These are phyloP conservation scores for Naegleria lovaniensis DNA, from an alignment of 208 protist genomes.

Conservation along the genomic window DNA sequence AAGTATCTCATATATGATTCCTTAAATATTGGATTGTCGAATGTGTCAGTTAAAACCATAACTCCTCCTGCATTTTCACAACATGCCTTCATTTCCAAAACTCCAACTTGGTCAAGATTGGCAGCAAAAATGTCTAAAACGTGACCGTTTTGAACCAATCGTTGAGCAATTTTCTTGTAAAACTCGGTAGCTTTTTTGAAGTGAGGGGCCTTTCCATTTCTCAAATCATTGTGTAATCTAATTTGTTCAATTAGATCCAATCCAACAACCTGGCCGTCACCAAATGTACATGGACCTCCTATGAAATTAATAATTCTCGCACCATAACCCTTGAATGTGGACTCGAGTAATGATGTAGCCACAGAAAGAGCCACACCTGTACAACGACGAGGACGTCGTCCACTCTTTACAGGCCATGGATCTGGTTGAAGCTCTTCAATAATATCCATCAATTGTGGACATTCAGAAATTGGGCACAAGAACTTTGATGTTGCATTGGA, in stretches of 20 bases:
- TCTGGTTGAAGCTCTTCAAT: slow-evolving; percentile 87
- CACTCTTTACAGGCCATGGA: slow-evolving; percentile 83
- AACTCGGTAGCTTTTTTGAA: slow-evolving; percentile 69
- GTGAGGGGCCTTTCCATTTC: slow-evolving; percentile 62
- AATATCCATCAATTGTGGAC: slow-evolving; percentile 67
- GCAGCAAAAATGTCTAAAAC: slow-evolving; percentile 91
- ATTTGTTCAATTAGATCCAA: slow-evolving; percentile 85
- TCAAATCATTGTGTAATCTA: slow-evolving; percentile 90
- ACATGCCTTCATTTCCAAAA: slow-evolving; percentile 91
- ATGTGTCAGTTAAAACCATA: slow-evolving; percentile 91
- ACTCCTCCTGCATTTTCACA: slow-evolving; percentile 83
- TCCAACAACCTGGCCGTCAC: slow-evolving; percentile 56
- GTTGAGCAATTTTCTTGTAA: slow-evolving; percentile 86
- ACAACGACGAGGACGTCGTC: slow-evolving; percentile 78
- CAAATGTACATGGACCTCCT: slow-evolving; percentile 69
- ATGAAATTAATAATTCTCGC: slow-evolving; percentile 90
- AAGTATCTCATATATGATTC: slow-evolving; percentile 82
- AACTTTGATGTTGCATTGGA: slow-evolving; percentile 50
- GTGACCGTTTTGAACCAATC: slow-evolving; percentile 84
- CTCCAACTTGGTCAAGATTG: slow-evolving; percentile 90
- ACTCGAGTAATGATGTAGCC: slow-evolving; percentile 84
- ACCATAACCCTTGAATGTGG: slow-evolving; percentile 71
- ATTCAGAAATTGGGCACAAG: slow-evolving; percentile 63
- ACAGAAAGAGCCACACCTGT: slow-evolving; percentile 92
- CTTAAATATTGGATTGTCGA: slow-evolving; percentile 86